Percentiles rank a stretch among this genome's conserved stretches.
Evolutionary conservation across 768 basidiomycete genomes (phyloP).

Genomic region (Stropharia rugosoannulata): DNA sequence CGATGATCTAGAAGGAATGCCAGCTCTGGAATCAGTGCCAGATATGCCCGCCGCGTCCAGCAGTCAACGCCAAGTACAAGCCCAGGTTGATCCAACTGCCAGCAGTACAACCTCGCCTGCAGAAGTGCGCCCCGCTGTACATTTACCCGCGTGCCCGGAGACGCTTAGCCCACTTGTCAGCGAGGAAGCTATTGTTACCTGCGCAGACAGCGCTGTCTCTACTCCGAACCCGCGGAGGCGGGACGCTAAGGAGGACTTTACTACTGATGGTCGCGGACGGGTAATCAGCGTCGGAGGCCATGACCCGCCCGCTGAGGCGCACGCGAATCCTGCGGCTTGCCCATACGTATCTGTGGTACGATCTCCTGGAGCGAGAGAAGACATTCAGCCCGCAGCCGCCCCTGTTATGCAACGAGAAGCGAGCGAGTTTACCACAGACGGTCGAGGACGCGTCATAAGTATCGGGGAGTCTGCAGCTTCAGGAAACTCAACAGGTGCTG

Average conservation of each 20-base stretch:
- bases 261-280: slow-evolving; percentile 7
- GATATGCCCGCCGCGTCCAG: too few relatives aligned
- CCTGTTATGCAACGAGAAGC: neutral
- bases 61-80: neutral
- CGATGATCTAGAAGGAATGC: neutral
- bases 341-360: neutral
- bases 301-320: neutral
- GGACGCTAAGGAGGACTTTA: neutral
- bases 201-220: neutral
- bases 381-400: neutral
- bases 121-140: neutral
- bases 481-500: neutral
- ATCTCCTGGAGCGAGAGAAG: neutral
- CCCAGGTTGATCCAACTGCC: neutral
- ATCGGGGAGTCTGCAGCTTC: neutral
- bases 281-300: slow-evolving; percentile 7
- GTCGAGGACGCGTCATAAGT: slow-evolving; percentile 6
- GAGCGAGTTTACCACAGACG: slow-evolving; percentile 10
- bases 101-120: neutral
- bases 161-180: too few relatives aligned
- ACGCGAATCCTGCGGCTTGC: too few relatives aligned
- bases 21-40: neutral
- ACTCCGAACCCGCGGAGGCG: neutral
- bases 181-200: neutral
- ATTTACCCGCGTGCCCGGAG: neutral